Evolutionary conservation across 2,329 filamentous ascomycete genomes (phyloP).

Genomic region (Emergomyces africanus): DNA sequence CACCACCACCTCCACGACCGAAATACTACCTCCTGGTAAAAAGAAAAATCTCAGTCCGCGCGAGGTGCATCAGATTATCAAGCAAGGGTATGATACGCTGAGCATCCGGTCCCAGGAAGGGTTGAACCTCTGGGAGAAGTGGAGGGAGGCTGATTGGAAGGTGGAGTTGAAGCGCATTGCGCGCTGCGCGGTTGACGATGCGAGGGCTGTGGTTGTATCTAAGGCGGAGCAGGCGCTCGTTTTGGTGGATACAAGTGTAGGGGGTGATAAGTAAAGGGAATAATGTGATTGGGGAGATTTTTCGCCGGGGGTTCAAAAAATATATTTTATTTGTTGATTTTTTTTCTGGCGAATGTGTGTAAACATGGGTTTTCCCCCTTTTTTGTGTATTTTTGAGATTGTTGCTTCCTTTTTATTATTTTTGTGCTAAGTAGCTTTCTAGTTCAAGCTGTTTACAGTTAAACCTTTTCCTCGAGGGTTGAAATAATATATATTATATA

Average conservation of each 20-base stretch:
- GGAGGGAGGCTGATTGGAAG: conserved; percentile 76
- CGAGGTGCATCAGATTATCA: conserved; percentile 83
- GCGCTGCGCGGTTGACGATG: conserved; percentile 62
- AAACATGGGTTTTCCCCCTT: neutral
- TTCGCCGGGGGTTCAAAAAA: too few species aligned
- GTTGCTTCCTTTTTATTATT: neutral
- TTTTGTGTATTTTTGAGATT: neutral
- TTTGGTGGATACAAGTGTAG: neutral
- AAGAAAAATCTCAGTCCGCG: conserved; percentile 63
- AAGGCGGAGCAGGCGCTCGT: conserved; percentile 1
- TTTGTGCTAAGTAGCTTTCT: neutral
- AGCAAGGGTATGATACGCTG: conserved; percentile 89
- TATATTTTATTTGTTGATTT: too few species aligned
- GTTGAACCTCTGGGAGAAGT: conserved; percentile 72
- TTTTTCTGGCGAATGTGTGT: neutral
- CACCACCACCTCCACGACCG: conserved; percentile 16
- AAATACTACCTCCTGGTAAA: conserved; percentile 19
- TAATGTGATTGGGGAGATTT: neutral
- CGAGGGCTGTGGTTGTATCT: conserved; percentile 34
- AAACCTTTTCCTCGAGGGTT: too few species aligned
- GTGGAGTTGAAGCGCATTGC: conserved; percentile 77
- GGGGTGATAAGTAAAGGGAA: neutral
- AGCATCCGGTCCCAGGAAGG: conserved; percentile 84
- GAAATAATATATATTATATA: too few species aligned
- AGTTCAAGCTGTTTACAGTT: too few species aligned